A percentile compares a stretch with the other conserved stretches of the same genome.
Evolutionary conservation across 1,139 yeast genomes (phyloP).

Genomic region (Sugiyamaella pinicola): DNA sequence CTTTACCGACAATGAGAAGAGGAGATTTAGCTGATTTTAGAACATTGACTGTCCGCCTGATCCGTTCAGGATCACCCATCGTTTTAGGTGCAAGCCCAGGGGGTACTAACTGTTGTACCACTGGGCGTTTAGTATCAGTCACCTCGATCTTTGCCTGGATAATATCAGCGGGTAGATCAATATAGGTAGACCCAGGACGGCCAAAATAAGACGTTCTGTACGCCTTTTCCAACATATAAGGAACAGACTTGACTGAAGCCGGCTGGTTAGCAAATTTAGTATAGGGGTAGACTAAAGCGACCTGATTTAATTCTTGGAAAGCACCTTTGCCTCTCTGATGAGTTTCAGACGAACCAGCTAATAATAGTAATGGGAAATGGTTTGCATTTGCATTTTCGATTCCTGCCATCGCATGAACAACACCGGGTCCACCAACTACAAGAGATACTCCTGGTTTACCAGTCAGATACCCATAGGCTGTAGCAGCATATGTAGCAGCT

Average conservation of each 20-base stretch:
- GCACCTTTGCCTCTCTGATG: conserved; percentile 57
- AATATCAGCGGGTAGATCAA: conserved; percentile 64
- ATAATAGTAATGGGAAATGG: conserved; percentile 60
- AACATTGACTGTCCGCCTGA: conserved; percentile 44
- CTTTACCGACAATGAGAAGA: conserved; percentile 63
- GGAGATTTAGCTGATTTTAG: conserved; percentile 49
- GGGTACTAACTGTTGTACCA: conserved; percentile 23
- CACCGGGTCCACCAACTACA: conserved; percentile 73
- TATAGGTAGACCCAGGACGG: conserved; percentile 58
- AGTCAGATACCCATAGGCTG: conserved; percentile 63
- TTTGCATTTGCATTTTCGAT: conserved; percentile 60
- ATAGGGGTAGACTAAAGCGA: conserved; percentile 49
- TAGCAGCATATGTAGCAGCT: conserved; percentile 70
- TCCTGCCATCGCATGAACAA: conserved; percentile 65
- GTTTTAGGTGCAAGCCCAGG: conserved; percentile 45
- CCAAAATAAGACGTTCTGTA: conserved; percentile 53
- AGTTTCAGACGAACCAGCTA: conserved; percentile 61
- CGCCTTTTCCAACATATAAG: conserved; percentile 52
- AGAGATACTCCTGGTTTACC: conserved; percentile 63
- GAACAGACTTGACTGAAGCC: conserved; percentile 42
- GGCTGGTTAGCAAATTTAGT: conserved; percentile 57
- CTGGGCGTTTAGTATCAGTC: conserved; percentile 8
- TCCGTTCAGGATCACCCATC: conserved; percentile 46
- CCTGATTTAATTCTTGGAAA: conserved; percentile 67
- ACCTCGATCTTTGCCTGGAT: conserved; percentile 44